Conservation (phyloP, 306 rosid species). For the Pachyrhizus erosus region DNA sequence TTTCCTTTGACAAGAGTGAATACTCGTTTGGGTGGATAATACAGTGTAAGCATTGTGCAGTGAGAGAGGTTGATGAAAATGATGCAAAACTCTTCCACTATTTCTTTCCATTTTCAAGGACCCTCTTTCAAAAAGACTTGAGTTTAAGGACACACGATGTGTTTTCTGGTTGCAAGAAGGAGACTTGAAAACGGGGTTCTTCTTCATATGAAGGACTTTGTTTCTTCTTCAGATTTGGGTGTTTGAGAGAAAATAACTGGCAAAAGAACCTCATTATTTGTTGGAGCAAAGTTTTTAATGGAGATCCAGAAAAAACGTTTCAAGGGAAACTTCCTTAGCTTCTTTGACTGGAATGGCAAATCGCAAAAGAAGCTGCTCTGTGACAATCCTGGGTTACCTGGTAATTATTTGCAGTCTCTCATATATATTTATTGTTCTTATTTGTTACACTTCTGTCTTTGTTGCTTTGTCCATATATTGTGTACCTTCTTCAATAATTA, state of each 20-base stretch:
- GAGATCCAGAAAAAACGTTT: slow-evolving; percentile 77
- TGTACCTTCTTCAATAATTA: not conserved
- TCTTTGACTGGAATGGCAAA: slow-evolving; percentile 84
- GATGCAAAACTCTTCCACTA: slow-evolving; percentile 12
- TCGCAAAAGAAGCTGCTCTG: slow-evolving; percentile 69
- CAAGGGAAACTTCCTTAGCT: slow-evolving; percentile 73
- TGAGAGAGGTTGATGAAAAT: slow-evolving; percentile 36
- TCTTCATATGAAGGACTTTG: slow-evolving; percentile 11
- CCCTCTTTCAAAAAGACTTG: slow-evolving; percentile 32
- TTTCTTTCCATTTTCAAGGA: slow-evolving; percentile 22
- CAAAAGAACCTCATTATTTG: not conserved
- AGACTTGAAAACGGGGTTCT: slow-evolving; percentile 47
- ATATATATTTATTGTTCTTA: not conserved
- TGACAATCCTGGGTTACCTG: slow-evolving; percentile 53
- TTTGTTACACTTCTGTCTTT: not conserved
- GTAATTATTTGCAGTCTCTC: slow-evolving; percentile 40
- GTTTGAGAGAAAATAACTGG: not conserved
- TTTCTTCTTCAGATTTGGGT: slow-evolving; percentile 31
- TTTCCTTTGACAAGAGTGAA: not conserved
- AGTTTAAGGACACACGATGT: not conserved
- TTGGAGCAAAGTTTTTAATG: slow-evolving; percentile 47
- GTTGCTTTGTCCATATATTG: slow-evolving; percentile 12
- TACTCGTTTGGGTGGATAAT: not conserved
- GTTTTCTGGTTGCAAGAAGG: not conserved
- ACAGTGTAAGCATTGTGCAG: slow-evolving; percentile 1